These are phyloP conservation scores for Epithele typhae DNA, from an alignment of 768 basidiomycete species.

Conservation along the genomic window DNA sequence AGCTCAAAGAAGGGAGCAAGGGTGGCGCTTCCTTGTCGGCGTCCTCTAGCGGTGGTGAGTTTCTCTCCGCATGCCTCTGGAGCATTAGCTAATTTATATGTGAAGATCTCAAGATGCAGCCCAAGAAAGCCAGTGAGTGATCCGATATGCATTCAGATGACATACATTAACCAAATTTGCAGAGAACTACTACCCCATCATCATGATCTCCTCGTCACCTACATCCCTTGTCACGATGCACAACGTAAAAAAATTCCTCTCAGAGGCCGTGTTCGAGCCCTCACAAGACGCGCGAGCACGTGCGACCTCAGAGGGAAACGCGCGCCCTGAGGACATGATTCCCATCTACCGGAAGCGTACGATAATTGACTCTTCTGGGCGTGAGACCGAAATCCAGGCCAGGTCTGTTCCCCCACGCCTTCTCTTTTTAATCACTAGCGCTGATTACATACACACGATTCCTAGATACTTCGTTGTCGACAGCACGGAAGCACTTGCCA, in stretches of 20 bases:
- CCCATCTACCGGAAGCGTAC: slow-evolving; percentile 86
- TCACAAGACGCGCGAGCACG: slow-evolving; percentile 72
- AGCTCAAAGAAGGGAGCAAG: slow-evolving; percentile 62
- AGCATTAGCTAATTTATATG: no score
- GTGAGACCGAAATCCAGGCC: slow-evolving; percentile 45
- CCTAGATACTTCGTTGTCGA: slow-evolving; percentile 82
- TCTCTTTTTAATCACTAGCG: not conserved
- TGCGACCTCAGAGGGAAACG: slow-evolving; percentile 64
- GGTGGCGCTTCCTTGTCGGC: slow-evolving; percentile 37
- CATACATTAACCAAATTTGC: slow-evolving; percentile 2
- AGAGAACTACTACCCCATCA: slow-evolving; percentile 87
- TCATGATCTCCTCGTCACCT: slow-evolving; percentile 94
- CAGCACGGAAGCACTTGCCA: slow-evolving; percentile 84
- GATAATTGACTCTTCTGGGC: slow-evolving; percentile 57
- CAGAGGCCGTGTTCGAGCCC: slow-evolving; percentile 76
- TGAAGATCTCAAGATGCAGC: slow-evolving; percentile 55
- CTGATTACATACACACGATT: not conserved
- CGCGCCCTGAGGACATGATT: slow-evolving; percentile 77
- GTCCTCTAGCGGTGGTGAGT: no score
- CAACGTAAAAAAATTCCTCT: slow-evolving; percentile 92
- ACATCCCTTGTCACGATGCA: slow-evolving; percentile 97
- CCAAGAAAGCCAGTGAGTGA: slow-evolving; percentile 60
- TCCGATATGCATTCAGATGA: not conserved
- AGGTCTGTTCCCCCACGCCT: slow-evolving; percentile 19
- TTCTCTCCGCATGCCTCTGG: no score